Conservation (phyloP, 2,329 filamentous ascomycete genomes). For the Tolypocladium ophioglossoides region DNA sequence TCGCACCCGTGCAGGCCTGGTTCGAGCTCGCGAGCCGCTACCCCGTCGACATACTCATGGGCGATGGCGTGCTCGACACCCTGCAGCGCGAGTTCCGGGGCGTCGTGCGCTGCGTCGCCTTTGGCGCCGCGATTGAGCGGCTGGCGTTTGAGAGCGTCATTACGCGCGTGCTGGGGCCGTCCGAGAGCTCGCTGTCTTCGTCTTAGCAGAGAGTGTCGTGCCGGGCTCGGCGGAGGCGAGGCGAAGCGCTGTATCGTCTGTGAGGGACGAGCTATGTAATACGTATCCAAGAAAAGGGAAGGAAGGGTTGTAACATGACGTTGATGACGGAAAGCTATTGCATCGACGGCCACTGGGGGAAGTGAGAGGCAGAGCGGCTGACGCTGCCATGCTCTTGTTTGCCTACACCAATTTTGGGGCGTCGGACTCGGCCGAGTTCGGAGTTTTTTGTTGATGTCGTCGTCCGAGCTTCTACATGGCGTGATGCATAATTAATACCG, state of each 20-base stretch:
- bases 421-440: no score
- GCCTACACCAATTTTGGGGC: not conserved
- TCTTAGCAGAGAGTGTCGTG: no score
- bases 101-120: conserved; percentile 35
- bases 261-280: not conserved
- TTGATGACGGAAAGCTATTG: not conserved
- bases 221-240: no score
- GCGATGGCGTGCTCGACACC: conserved; percentile 19
- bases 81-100: conserved; percentile 31
- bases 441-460: not conserved
- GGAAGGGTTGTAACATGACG: not conserved
- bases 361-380: not conserved
- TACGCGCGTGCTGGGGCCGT: conserved; percentile 22
- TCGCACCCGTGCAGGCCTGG: conserved; percentile 44
- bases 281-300: not conserved
- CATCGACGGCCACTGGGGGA: not conserved
- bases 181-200: not conserved
- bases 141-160: conserved; percentile 36
- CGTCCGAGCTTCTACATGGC: not conserved
- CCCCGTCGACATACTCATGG: conserved; percentile 26
- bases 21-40: conserved; percentile 38
- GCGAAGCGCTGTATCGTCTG: not conserved
- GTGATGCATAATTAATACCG: not conserved
- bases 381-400: not conserved
- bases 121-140: conserved; percentile 36